A percentile compares a stretch with the other conserved stretches of the same genome.
phyloP scores from a whole-genome alignment of 345 rosid genomes.

The Dipteronia dyeriana region DNA sequence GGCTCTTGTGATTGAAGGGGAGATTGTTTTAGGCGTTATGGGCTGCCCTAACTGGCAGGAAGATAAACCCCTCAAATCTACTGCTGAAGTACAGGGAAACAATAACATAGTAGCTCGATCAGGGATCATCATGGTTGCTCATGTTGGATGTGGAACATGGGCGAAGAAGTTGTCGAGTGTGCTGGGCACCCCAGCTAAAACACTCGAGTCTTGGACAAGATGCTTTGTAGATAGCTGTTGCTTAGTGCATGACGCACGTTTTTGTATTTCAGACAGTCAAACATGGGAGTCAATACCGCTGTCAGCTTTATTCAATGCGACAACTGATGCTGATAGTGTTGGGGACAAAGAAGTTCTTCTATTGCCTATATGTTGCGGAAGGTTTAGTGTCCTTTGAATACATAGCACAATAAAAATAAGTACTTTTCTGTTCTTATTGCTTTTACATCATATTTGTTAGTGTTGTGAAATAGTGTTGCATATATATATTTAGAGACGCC shows the following conservation, averaged over 20 bases:
- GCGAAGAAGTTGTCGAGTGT: constrained; percentile 36
- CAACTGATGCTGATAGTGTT: constrained; percentile 36
- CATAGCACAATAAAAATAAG: neutral
- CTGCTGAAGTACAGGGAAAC: constrained; percentile 17
- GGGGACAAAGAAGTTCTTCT: constrained; percentile 54
- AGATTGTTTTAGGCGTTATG: constrained; percentile 76
- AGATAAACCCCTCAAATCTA: constrained; percentile 29
- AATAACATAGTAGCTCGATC: constrained; percentile 28
- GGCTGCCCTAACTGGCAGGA: constrained; percentile 90
- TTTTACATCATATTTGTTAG: neutral
- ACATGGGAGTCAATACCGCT: constrained; percentile 76
- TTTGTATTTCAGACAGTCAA: constrained; percentile 79
- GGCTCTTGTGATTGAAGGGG: constrained; percentile 86
- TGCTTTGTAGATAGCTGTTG: constrained; percentile 61
- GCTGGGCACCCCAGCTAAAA: constrained; percentile 30
- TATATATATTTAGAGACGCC: neutral
- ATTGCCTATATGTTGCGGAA: constrained; percentile 70
- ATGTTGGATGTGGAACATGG: constrained; percentile 88
- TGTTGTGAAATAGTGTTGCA: neutral
- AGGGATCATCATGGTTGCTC: constrained; percentile 75
- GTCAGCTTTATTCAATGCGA: constrained; percentile 48
- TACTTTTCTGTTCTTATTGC: neutral
- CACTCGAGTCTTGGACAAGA: constrained; percentile 59
- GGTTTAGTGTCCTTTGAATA: constrained; percentile 43
- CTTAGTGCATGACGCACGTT: constrained; percentile 53